Base-by-base conservation (phyloP, 441 rosid species). In the Mallotus japonicus region DNA sequence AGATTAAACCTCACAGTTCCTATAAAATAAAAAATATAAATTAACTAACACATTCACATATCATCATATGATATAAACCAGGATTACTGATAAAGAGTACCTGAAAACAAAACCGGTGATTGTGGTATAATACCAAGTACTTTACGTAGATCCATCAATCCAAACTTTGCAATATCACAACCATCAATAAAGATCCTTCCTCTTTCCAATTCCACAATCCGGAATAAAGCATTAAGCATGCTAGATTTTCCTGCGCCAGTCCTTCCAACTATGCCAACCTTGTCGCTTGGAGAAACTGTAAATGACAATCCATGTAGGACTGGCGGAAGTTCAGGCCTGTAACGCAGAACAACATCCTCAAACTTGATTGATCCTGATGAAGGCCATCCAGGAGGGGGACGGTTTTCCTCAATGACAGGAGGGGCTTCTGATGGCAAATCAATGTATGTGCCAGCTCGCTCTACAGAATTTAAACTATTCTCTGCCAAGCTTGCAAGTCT, bases 181-280 rank as follows among this genome's bases (percentile, higher is more conserved):
- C 85, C 94, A 84, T 94, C 98, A 73, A 94, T 87, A 67, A 78
- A 53, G 55, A 96, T 85, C 70, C 87, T 87, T 79, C 99, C 99
- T 28, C 77, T 87, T 82, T 96, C 95, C 2, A 91, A 51, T 81
- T 96, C 99, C 28, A 94, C 97, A 60, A 96, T 90, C 73, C 98
- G 88, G 78, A 88, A 96, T 57, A 94, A 83, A 49, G 99, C 94
- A 86, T 91, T 96, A 62, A 96, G 81, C 94, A 96, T 85, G 75
- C 98, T 94, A 69, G 98, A 92, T 82, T 96, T 96, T 61, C 99
- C 99, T 0, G 98, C 97, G 46, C 99, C 99, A 15, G 99, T 96
- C 87, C 99, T 91, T 77, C 99, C 98, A 71, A 89, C 99, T 60
- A 96, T 86, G 70, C 99, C 99, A 44, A 92, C 76, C 84, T 91